Percentiles rank a stretch among this genome's conserved stretches.
Evolutionary conservation across 2,329 filamentous ascomycete genomes (phyloP).

Genomic region (Colletotrichum agaves): DNA sequence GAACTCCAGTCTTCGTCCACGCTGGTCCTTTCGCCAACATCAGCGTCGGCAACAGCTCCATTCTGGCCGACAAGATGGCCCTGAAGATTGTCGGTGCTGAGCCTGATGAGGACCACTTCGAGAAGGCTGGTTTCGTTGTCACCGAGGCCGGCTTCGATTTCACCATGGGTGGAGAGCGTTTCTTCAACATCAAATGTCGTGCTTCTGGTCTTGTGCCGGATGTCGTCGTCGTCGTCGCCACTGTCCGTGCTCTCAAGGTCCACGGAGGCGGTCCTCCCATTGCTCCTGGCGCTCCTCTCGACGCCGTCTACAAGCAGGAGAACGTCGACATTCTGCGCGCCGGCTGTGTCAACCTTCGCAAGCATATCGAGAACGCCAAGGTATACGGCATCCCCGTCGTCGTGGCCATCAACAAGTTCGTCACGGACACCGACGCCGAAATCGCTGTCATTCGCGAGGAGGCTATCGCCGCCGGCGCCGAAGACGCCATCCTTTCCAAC

Average conservation of each 20-base stretch:
- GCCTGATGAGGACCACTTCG: conserved; percentile 83
- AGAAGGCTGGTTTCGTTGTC: conserved; percentile 91
- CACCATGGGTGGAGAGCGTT: conserved; percentile 98
- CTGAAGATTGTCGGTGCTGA: conserved; percentile 97
- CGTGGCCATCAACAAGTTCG: conserved; percentile 96
- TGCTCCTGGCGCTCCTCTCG: conserved; percentile 84
- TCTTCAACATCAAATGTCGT: conserved; percentile 99
- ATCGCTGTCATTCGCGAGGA: conserved; percentile 90
- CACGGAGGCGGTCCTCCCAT: conserved; percentile 97
- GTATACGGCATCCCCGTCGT: conserved; percentile 92
- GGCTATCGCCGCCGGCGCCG: conserved; percentile 88
- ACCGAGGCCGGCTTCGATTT: conserved; percentile 99
- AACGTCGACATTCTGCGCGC: conserved; percentile 90
- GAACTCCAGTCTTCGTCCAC: conserved; percentile 96
- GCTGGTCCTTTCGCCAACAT: conserved; percentile 99
- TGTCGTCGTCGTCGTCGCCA: conserved; percentile 94
- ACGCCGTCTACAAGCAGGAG: conserved; percentile 90
- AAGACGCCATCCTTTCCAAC: conserved; percentile 92
- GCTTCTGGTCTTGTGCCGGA: conserved; percentile 93
- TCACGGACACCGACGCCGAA: conserved; percentile 93
- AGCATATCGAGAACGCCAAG: conserved; percentile 93
- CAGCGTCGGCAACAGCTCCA: conserved; percentile 94
- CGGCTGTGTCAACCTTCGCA: conserved; percentile 93
- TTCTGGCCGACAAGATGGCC: conserved; percentile 93
- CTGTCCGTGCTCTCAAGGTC: conserved; percentile 94